Base-by-base conservation (phyloP, 140 eudicot genomes). In the Oenanthe javanica region DNA sequence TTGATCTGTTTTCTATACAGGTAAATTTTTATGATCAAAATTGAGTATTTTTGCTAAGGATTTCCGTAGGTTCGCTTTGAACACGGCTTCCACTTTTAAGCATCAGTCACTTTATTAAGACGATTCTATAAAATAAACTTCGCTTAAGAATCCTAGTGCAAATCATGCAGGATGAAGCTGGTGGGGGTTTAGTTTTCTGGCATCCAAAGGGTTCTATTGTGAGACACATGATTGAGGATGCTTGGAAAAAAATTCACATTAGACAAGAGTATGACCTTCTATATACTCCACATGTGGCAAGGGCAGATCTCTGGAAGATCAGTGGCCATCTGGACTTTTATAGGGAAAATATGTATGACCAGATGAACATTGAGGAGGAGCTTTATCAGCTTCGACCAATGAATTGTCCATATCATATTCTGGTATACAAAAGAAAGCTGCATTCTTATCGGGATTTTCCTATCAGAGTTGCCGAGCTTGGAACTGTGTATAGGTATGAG, bases 131-230 rank as follows among this genome's bases (percentile, higher is more conserved):
- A n/a, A n/a, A n/a, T n/a, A n/a, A n/a, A n/a, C n/a, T n/a, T n/a
- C n/a, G n/a, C n/a, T n/a, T n/a, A n/a, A n/a, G n/a, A n/a, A n/a
- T n/a, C n/a, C n/a, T n/a, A n/a, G n/a, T n/a, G n/a, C n/a, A n/a
- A n/a, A n/a, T n/a, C 69, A 59, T 76, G 80, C 89, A 95, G 99
- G 99, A 96, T 84, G 99, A 96, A 82, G 97, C 99, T 72, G 99
- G 99, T 74, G 99, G 98, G 80, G 99, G 99, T 78, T 85, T 96
- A 79, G 99, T 96, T 21, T 96, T 96, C 84, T 96, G 99, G 99
- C 99, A 96, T 83, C 99, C 99, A 6, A 96, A 93, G 81, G 99
- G 99, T 19, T 96, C 99, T 21, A 80, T 93, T 49, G 89, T 96
- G 40, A 91, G 99, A 85, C 97, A 91, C 79, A 88, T 93, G 79